phyloP scores from a whole-genome alignment of 2,329 filamentous ascomycete species.

The Epichloe typhina region DNA sequence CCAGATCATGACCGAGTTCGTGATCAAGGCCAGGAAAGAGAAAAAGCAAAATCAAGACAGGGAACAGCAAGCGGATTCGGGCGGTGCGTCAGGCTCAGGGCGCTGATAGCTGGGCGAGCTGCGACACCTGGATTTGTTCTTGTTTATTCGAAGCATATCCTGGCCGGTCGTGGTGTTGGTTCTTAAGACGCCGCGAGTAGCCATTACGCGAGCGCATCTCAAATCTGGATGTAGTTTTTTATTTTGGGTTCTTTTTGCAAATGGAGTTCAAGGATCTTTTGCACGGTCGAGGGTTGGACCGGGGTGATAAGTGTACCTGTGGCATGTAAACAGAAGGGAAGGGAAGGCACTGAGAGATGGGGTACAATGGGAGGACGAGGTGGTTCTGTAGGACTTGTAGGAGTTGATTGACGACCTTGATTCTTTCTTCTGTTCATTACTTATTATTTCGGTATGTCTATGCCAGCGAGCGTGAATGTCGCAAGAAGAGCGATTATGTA shows the following conservation, averaged over 20 bases:
- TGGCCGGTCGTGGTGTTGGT: constrained; percentile 2
- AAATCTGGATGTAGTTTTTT: constrained; percentile 25
- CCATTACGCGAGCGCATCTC: constrained; percentile 4
- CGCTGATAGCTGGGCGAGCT: constrained; percentile 13
- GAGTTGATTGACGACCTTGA: constrained; percentile 10
- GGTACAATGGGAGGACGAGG: not conserved
- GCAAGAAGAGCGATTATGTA: not conserved
- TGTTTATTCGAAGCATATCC: not conserved
- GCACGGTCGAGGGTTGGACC: constrained; percentile 5
- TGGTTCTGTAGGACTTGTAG: constrained; percentile 9
- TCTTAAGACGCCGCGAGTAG: constrained; percentile 2
- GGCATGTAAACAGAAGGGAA: constrained; percentile 10
- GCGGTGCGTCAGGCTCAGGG: constrained; percentile 20
- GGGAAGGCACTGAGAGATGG: constrained; percentile 1
- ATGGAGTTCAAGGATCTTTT: constrained; percentile 23
- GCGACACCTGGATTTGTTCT: not conserved
- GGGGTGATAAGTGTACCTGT: constrained; percentile 6
- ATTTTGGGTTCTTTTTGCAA: constrained; percentile 26
- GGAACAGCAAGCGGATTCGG: constrained; percentile 44
- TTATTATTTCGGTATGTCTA: not conserved
- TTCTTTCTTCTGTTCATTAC: not conserved
- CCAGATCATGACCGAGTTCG: constrained; percentile 78
- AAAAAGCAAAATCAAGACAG: constrained; percentile 54
- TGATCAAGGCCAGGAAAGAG: constrained; percentile 77
- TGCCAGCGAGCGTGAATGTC: not conserved